Conservation (phyloP, 176 grass and related monocot species). For the Secale cereale region DNA sequence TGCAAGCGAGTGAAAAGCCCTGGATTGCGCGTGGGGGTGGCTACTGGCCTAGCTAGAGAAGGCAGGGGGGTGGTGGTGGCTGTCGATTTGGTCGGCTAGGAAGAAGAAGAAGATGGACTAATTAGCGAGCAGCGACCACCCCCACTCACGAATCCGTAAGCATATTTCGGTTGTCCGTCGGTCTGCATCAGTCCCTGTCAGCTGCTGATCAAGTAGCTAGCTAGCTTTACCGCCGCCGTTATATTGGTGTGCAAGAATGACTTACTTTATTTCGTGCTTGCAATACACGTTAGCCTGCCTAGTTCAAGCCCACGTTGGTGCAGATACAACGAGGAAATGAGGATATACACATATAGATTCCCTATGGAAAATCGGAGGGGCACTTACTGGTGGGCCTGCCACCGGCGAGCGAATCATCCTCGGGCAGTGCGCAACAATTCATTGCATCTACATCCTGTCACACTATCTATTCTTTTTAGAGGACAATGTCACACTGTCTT, state of each 20-base stretch:
- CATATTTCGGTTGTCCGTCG: not conserved
- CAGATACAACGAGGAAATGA: too few relatives aligned
- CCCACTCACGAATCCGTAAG: not conserved
- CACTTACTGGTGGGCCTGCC: not conserved
- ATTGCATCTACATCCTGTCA: not conserved
- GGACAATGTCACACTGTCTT: too few relatives aligned
- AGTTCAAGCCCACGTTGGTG: not conserved
- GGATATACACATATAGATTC: not conserved
- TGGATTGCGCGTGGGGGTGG: slow-evolving; percentile 28
- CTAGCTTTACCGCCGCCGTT: slow-evolving; percentile 38
- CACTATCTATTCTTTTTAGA: too few relatives aligned
- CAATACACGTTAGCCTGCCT: slow-evolving; percentile 2
- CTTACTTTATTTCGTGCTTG: slow-evolving; percentile 17
- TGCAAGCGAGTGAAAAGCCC: not conserved
- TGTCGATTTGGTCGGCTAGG: slow-evolving; percentile 60
- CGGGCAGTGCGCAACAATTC: not conserved
- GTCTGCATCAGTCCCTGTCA: not conserved
- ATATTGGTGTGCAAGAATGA: slow-evolving; percentile 52
- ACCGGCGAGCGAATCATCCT: not conserved
- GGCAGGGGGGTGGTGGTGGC: not conserved
- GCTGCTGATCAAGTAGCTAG: not conserved
- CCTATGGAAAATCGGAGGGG: not conserved
- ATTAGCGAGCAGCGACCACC: not conserved
- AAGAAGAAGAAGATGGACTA: not conserved
- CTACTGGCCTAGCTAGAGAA: not conserved